Percentiles rank a stretch among this genome's conserved stretches.
Evolutionary conservation across 2,329 filamentous ascomycete species (phyloP).

Genomic region (Fusarium pseudoanthophilum): DNA sequence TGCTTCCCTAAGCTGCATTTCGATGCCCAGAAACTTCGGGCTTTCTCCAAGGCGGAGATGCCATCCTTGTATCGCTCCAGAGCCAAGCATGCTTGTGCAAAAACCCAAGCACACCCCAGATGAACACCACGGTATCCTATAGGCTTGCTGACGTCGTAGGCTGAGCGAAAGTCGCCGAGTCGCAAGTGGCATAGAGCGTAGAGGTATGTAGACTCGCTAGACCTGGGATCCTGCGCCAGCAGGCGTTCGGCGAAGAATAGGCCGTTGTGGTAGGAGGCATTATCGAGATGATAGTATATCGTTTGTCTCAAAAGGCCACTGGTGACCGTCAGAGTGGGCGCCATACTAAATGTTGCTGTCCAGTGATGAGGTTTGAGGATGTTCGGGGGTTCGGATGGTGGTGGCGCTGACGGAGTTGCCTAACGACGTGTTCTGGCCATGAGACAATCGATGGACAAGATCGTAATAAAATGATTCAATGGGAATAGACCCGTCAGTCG

Average conservation of each 20-base stretch:
- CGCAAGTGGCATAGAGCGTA: slow-evolving; percentile 86
- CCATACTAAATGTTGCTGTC: slow-evolving; percentile 56
- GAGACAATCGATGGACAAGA: slow-evolving; percentile 25
- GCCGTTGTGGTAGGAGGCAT: slow-evolving; percentile 87
- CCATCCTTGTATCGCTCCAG: slow-evolving; percentile 85
- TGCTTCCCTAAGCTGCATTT: slow-evolving; percentile 86
- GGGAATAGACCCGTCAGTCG: slow-evolving; percentile 2
- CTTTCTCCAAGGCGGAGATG: slow-evolving; percentile 84
- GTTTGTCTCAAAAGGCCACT: slow-evolving; percentile 67
- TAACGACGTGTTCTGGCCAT: slow-evolving; percentile 46
- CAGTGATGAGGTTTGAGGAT: slow-evolving; percentile 23
- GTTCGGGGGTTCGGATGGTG: slow-evolving; percentile 15
- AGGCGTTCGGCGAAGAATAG: slow-evolving; percentile 93
- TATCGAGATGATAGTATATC: slow-evolving; percentile 82
- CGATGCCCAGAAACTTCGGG: slow-evolving; percentile 77
- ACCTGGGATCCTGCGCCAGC: slow-evolving; percentile 83
- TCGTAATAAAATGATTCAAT: slow-evolving; percentile 5
- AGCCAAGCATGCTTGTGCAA: slow-evolving; percentile 86
- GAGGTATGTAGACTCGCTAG: slow-evolving; percentile 83
- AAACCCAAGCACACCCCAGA: slow-evolving; percentile 89
- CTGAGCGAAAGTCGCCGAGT: slow-evolving; percentile 83
- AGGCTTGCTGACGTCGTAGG: slow-evolving; percentile 83
- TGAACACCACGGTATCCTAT: slow-evolving; percentile 77
- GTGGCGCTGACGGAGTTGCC: slow-evolving; percentile 31
- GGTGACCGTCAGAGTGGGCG: slow-evolving; percentile 62